Base-by-base conservation (phyloP, 305 asterid species). In the Rubia tinctorum region DNA sequence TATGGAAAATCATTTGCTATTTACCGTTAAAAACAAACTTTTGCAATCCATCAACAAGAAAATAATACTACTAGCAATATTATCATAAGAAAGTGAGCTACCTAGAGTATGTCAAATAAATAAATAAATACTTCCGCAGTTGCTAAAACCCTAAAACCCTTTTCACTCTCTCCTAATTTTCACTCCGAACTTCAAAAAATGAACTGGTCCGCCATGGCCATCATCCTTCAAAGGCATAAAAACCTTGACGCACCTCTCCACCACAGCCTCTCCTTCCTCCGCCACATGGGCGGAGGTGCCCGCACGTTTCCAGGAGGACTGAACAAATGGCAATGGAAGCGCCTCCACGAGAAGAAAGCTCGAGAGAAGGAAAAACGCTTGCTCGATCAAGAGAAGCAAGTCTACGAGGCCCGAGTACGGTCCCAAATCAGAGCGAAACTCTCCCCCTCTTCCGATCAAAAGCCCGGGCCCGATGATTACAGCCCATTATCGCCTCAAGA, bases 281-380 rank as follows among this genome's bases (percentile, higher is more conserved):
- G 96, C 53, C 81, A 76, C 13, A 92, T 94, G 99, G 97, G 98
- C 72, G 98, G 99, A 17, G 97, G 96, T 42, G 93, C 95, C 13
- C 90, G 99, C 11, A 94, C 98, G 4, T 94, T 91, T 63, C 98
- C 97, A 7, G 97, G 99, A 42, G 99, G 99, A 27, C 90, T 94
- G 44, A 94, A 87, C 91, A 90, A 92, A 78, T 91, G 98, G 99
- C 99, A 94, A 77, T 94, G 99, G 98, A 94, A 92, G 66, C 96
- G 99, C 68, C 84, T 92, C 85, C 99, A 91, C 86, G 97, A 94
- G 88, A 94, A 91, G 65, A 90, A 92, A 75, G 98, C 99, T 39
- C 82, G 92, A 17, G 97, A 92, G 27, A 94, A 94, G 63, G 98
- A 91, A 83, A 89, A 82, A 39, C 91, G 88, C 25, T 95, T 91